Conservation (phyloP, 495 filamentous ascomycete species). For the Xylaria grammica region DNA sequence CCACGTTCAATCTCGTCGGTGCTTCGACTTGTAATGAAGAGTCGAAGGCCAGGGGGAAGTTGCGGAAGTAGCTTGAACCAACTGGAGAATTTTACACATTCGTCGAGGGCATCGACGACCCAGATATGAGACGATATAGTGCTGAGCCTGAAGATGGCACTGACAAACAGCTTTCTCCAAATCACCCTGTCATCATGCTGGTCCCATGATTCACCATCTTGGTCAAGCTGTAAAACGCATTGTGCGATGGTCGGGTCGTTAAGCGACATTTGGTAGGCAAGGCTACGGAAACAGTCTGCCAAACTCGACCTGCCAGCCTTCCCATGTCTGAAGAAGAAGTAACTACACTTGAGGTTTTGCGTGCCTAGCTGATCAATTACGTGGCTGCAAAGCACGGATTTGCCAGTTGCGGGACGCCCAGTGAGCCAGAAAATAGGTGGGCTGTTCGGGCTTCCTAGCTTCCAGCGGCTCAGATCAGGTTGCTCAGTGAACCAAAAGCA, state of each 20-base stretch:
- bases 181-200: conserved; percentile 23
- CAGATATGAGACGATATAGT: conserved; percentile 28
- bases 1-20: conserved; percentile 27
- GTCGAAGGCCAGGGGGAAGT: conserved; percentile 24
- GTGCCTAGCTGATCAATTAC: conserved; percentile 32
- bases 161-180: conserved; percentile 33
- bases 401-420: conserved; percentile 35
- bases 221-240: conserved; percentile 22
- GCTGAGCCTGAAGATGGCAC: conserved; percentile 28
- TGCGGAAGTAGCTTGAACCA: conserved; percentile 23
- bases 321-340: conserved; percentile 34
- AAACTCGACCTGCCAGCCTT: conserved; percentile 21
- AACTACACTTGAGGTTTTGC: conserved; percentile 31
- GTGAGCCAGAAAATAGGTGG: conserved; percentile 35
- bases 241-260: conserved; percentile 25
- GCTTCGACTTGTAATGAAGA: conserved; percentile 34
- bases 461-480: conserved; percentile 26
- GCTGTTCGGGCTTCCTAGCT: conserved; percentile 3
- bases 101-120: conserved; percentile 37
- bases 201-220: conserved; percentile 23
- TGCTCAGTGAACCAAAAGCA: conserved; percentile 34
- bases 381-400: conserved; percentile 35
- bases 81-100: conserved; percentile 23
- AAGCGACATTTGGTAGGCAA: conserved; percentile 39
- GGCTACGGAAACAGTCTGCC: conserved; percentile 26